Conservation (phyloP, 768 basidiomycete species). For the Russula compacta region DNA sequence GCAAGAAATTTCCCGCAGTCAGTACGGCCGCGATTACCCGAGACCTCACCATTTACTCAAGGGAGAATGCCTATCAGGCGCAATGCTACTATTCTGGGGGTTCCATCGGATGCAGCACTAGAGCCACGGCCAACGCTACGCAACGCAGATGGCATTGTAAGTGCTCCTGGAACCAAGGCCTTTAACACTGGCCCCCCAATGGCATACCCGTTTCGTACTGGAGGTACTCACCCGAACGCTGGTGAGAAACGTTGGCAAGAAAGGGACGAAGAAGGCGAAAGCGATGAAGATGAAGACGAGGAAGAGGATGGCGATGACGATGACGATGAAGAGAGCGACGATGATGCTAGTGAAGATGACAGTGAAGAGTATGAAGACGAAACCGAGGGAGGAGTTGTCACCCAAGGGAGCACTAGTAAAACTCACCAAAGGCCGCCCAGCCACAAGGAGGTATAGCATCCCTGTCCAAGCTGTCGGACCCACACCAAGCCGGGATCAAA, state of each 20-base stretch:
- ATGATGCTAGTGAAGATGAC: background rate
- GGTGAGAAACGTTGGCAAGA: background rate
- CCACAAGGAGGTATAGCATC: background rate
- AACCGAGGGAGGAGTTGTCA: background rate
- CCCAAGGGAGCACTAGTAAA: too few relatives aligned
- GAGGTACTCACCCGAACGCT: background rate
- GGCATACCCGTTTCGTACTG: too few relatives aligned
- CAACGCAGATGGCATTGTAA: background rate
- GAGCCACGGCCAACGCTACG: background rate
- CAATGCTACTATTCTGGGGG: background rate
- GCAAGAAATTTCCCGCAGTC: background rate
- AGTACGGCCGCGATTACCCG: background rate
- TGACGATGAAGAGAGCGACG: background rate
- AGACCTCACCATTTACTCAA: background rate
- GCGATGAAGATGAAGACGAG: background rate
- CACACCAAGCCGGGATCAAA: background rate
- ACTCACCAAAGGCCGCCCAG: background rate
- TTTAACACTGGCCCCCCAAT: background rate
- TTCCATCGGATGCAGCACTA: background rate
- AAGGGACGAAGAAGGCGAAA: background rate
- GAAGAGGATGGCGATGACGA: background rate
- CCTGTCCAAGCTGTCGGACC: background rate
- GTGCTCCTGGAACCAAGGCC: background rate
- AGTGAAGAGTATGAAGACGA: background rate
- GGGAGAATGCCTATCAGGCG: background rate